Evolutionary conservation across 805 yeast species (phyloP).

Genomic region (Ogataea populi-albae): DNA sequence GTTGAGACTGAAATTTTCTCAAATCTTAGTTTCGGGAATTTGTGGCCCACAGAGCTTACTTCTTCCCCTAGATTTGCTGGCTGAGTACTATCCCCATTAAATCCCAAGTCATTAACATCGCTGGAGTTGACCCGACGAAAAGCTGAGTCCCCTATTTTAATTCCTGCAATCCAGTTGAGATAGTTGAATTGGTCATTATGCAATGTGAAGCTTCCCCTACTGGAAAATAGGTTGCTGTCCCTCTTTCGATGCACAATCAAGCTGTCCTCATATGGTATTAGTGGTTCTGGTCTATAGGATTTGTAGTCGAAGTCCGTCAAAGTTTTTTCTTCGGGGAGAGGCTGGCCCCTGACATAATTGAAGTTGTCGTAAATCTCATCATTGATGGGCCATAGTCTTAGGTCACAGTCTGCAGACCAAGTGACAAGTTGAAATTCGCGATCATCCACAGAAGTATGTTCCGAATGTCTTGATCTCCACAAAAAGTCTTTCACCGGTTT

Average conservation of each 20-base stretch:
- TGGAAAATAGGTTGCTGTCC: constrained; percentile 18
- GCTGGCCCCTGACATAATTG: constrained; percentile 37
- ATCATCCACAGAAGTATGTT: constrained; percentile 48
- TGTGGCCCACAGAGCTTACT: constrained; percentile 81
- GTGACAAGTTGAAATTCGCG: constrained; percentile 89
- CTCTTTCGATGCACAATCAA: constrained; percentile 21
- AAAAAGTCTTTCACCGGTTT: constrained; percentile 85
- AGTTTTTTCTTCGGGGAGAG: constrained; percentile 32
- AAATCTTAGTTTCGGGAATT: constrained; percentile 81
- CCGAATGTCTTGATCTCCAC: constrained; percentile 69
- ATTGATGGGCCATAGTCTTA: constrained; percentile 74
- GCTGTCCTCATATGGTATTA: constrained; percentile 19
- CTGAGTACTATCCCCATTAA: constrained; percentile 33
- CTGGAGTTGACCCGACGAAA: constrained; percentile 30
- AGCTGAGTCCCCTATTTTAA: constrained; percentile 62
- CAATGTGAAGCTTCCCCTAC: constrained; percentile 33
- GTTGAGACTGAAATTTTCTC: constrained; percentile 87
- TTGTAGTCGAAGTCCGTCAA: constrained; percentile 36
- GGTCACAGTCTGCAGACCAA: constrained; percentile 87
- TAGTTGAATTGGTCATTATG: constrained; percentile 52
- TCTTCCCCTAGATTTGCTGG: constrained; percentile 84
- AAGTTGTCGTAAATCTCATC: constrained; percentile 48
- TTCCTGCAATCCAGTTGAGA: constrained; percentile 91
- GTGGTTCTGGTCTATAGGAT: constrained; percentile 55
- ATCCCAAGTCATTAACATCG: constrained; percentile 35